Conservation (phyloP, 1,139 yeast species). For the Taphrina populina region DNA sequence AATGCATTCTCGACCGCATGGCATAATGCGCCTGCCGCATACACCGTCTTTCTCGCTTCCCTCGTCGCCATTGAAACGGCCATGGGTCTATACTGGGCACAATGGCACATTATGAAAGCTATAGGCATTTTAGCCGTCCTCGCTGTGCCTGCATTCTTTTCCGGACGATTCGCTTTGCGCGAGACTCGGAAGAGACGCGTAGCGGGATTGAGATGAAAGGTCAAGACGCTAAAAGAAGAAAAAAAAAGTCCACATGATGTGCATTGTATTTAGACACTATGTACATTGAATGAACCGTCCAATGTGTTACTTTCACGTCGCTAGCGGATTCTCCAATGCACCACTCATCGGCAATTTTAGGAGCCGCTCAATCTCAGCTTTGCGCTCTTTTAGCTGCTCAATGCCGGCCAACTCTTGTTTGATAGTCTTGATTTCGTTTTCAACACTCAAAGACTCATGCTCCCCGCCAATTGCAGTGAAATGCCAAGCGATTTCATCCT, state of each 20-base stretch:
- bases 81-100: constrained; percentile 32
- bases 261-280: too few species aligned
- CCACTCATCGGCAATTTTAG: too few species aligned
- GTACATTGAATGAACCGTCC: too few species aligned
- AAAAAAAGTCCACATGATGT: too few species aligned
- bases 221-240: too few species aligned
- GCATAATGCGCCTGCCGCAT: constrained; percentile 16
- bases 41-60: constrained; percentile 17
- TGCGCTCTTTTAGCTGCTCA: constrained; percentile 21
- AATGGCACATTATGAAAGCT: constrained; percentile 22
- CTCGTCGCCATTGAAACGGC: constrained; percentile 21
- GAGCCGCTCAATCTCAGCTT: constrained; percentile 12
- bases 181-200: constrained; percentile 15
- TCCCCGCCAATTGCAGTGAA: constrained; percentile 43
- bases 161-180: constrained; percentile 17
- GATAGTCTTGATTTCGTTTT: constrained; percentile 12
- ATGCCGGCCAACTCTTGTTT: constrained; percentile 32
- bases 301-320: too few species aligned
- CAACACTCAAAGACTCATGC: constrained; percentile 16
- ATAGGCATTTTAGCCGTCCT: constrained; percentile 5
- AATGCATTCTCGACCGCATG: constrained; percentile 8
- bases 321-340: too few species aligned
- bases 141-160: constrained; percentile 18
- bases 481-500: constrained; percentile 53
- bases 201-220: constrained; percentile 14